Conservation (phyloP, 78 protist species). For the Dictyostelium citrinum region DNA sequence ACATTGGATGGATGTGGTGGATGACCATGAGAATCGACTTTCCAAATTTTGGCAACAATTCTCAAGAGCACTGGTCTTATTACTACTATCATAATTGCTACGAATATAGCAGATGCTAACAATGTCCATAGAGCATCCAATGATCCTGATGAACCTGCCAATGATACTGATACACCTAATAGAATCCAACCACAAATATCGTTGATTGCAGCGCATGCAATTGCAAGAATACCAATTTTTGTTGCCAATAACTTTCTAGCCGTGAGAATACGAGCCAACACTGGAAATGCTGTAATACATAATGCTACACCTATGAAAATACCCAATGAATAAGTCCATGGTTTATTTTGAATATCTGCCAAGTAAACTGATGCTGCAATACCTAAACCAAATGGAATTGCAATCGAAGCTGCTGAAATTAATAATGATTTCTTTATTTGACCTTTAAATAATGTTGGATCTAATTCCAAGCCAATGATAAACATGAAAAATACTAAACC, state of each 20-base stretch:
- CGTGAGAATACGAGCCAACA: constrained; percentile 66
- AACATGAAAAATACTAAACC: constrained; percentile 85
- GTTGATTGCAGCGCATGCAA: constrained; percentile 76
- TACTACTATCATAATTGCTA: constrained; percentile 19
- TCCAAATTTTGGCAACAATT: neutral
- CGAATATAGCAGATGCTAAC: constrained; percentile 12
- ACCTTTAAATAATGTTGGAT: constrained; percentile 58
- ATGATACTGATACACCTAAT: constrained; percentile 56
- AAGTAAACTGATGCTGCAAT: constrained; percentile 56
- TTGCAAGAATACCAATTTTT: constrained; percentile 55
- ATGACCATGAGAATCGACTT: constrained; percentile 14
- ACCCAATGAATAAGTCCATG: constrained; percentile 51
- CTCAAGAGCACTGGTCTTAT: constrained; percentile 16
- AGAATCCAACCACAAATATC: constrained; percentile 79
- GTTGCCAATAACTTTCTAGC: constrained; percentile 53
- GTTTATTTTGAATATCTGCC: constrained; percentile 48
- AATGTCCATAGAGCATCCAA: constrained; percentile 71
- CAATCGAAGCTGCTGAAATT: constrained; percentile 42
- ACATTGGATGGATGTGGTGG: constrained; percentile 50
- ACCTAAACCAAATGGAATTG: constrained; percentile 80
- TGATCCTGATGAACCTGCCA: constrained; percentile 19
- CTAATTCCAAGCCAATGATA: constrained; percentile 85
- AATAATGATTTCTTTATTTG: constrained; percentile 43
- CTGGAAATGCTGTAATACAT: constrained; percentile 84
- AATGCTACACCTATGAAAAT: constrained; percentile 77